Percentiles rank a stretch among this genome's conserved stretches.
phyloP scores from a whole-genome alignment of 2,329 filamentous ascomycete species.

The Sporothrix brasiliensis region DNA sequence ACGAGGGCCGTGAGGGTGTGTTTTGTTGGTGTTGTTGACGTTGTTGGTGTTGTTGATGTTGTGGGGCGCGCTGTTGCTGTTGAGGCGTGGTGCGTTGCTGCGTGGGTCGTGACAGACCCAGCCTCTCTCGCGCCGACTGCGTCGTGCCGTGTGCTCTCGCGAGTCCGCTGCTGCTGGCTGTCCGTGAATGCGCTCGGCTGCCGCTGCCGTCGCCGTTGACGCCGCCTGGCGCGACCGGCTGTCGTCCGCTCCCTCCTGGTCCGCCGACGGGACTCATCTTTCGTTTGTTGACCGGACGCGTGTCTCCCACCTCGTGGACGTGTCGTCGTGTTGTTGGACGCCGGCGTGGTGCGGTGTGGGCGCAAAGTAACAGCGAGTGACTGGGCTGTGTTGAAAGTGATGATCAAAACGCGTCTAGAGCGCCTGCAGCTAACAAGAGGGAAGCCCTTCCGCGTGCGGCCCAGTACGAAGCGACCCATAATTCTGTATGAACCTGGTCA shows the following conservation, averaged over 20 bases:
- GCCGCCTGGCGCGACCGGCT: conserved; percentile 35
- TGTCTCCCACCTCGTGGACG: background rate
- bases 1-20: conserved; percentile 35
- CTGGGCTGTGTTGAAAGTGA: background rate
- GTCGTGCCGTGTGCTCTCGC: conserved; percentile 35
- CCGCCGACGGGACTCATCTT: conserved; percentile 37
- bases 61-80: conserved; percentile 34
- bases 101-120: conserved; percentile 39
- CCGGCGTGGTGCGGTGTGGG: background rate
- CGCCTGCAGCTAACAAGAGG: conserved; percentile 9
- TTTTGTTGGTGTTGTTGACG: conserved; percentile 14
- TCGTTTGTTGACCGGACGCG: background rate
- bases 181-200: conserved; percentile 36
- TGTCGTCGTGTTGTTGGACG: conserved; percentile 1
- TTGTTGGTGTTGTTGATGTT: conserved; percentile 25
- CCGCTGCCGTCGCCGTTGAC: conserved; percentile 33
- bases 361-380: background rate
- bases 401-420: conserved; percentile 28
- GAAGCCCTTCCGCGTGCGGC: conserved; percentile 25
- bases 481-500: background rate
- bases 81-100: conserved; percentile 32
- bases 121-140: conserved; percentile 31
- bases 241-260: conserved; percentile 33
- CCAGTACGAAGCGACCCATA: conserved; percentile 5
- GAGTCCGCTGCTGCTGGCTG: conserved; percentile 36